Base-by-base conservation (phyloP, 176 grass and related monocot species). In the Chrysopogon serrulatus region DNA sequence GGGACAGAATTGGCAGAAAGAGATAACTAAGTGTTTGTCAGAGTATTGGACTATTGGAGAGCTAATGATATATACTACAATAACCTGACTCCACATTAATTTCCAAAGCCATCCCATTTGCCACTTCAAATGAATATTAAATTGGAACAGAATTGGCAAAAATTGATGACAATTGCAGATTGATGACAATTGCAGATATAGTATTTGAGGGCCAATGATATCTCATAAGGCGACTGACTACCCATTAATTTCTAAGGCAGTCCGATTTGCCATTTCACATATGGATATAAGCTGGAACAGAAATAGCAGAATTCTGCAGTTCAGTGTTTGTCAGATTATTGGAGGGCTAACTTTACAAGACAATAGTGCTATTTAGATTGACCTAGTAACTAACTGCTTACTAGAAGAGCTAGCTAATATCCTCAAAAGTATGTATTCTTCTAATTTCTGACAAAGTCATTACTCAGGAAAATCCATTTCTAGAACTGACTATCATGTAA, bases 291-390 rank as follows among this genome's bases (percentile, higher is more conserved):
- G 44, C 21, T 82, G 48, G 8, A 51, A 82, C 49, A 43, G 8
- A 78, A 79, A 79, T 54, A 63, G 11, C 16, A 65, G 5, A 73
- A 73, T 73, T 65, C n/a, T 4, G 11, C 39, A 2, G 51, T 27
- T 2, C 28, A 61, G 45, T 88, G 26, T 28, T 78, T 71, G n/a
- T 23, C 9, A 51, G 26, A 72, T 65, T 36, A 79, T 15, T 36
- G 43, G 23, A 73, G 15, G 41, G 32, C 7, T 34, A 80, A 43
- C 53, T 51, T 49, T 75, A 48, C 15, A 85, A 85, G 27, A 3
- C 65, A 60, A 84, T n/a, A 36, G 30, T 47, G 45, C 42, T 30
- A 78, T 71, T 82, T 86, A 23, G 43, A 71, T 81, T 62, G 11
- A 39, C 21, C 41, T 67, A 42, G 42, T 44, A 34, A 30, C 11